Conservation (phyloP, 1,284 basidiomycete species). For the Rhodotorula sp. region DNA sequence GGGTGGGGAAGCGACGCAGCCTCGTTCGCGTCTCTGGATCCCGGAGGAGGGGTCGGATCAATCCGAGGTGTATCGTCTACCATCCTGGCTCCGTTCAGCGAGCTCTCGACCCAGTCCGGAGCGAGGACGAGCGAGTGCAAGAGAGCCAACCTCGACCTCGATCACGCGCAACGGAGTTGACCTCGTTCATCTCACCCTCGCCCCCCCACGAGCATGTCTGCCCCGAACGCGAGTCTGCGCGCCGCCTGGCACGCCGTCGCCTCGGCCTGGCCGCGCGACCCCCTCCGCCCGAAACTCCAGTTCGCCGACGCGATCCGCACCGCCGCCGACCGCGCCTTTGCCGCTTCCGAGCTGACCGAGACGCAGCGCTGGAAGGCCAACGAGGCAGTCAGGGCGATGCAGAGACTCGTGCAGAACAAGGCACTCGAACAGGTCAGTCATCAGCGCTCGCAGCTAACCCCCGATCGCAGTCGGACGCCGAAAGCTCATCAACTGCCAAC, state of each 20-base stretch:
- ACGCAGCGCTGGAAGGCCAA: conserved; percentile 9
- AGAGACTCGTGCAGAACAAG: conserved; percentile 16
- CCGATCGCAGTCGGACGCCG: not conserved
- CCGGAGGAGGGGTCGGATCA: not conserved
- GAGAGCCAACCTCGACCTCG: not conserved
- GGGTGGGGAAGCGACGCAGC: not conserved
- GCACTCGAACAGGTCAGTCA: conserved; percentile 27
- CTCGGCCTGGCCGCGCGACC: conserved; percentile 24
- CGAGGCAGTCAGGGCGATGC: conserved; percentile 12
- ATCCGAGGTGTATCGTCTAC: too few relatives aligned
- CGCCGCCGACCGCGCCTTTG: conserved; percentile 29
- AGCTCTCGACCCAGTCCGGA: too few relatives aligned
- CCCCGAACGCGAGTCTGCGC: conserved; percentile 9
- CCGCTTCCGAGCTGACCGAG: not conserved
- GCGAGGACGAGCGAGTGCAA: too few relatives aligned
- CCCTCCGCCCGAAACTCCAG: conserved; percentile 26
- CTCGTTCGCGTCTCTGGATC: not conserved
- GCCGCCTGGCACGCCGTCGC: conserved; percentile 18
- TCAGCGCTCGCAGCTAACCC: too few relatives aligned
- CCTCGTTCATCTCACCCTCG: not conserved
- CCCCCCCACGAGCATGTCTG: not conserved
- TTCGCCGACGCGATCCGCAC: conserved; percentile 26
- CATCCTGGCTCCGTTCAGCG: too few relatives aligned
- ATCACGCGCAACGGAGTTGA: not conserved
- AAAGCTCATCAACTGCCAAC: not conserved